Base-by-base conservation (phyloP, 805 yeast genomes). In the Schwanniomyces occidentalis region DNA sequence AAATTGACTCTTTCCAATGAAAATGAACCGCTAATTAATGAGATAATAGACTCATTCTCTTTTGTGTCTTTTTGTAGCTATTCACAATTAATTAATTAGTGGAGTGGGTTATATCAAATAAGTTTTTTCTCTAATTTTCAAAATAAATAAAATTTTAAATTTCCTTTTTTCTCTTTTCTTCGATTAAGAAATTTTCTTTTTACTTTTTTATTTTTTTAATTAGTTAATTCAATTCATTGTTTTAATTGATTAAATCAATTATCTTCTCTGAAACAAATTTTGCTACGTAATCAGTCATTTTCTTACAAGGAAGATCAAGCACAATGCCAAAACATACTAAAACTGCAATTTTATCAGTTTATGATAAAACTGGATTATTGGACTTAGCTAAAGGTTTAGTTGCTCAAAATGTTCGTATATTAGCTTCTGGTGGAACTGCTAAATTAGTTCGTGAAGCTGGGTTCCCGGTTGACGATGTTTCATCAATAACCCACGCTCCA, bases 361-460 rank as follows among this genome's bases (percentile, higher is more conserved):
- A 93, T 69, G 96, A 93, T 71, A 93, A 93, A 67, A 93, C 99
- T 38, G 99, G 99, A 27, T 73, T 93, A 46, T 71, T 93, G 52
- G 99, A 93, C 63, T 76, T 93, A 48, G 98, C 98, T 50, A 93
- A 93, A 70, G 99, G 99, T 30, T 78, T 93, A 40, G 83, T 78
- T 44, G 84, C 83, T 51, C 85, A 88, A 65, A 78, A 88, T 45
- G 96, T 93, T 48, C 81, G 97, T 54, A 80, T 93, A 46, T 75
- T 93, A 40, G 99, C 98, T 34, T 87, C 96, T 25, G 99, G 99
- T 42, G 99, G 99, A 60, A 93, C 99, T 36, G 95, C 99, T 38
- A 80, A 77, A 56, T 73, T 93, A 73, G 81, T 93, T 38, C 83
- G 96, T 61, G 99, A 90, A 65, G 95, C 97, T 37, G 98, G 98